Evolutionary conservation across 805 yeast species (phyloP), one percentile per base, ranked within the genome.

Genomic region (Clavispora fructus): DNA sequence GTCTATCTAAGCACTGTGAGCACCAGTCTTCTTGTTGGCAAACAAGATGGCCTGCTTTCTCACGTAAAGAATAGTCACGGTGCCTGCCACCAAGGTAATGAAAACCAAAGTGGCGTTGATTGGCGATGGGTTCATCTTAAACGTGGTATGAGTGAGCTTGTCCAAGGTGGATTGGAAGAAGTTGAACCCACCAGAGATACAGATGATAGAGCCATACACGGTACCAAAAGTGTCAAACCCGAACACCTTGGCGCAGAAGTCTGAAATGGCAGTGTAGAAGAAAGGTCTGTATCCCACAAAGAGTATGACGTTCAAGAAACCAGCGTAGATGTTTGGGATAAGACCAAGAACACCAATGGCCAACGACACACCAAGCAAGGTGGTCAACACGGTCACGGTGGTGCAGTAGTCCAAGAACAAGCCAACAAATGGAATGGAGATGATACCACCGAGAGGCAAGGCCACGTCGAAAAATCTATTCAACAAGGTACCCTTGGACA

Each of bases 181-280:
- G 56, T 78, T 78, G 58, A 75, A 61, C 14, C 75, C 51, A 32
- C 83, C 83, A 1, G 82, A 71, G 23, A 75, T 63, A 39, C 80
- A 73, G 63, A 78, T 76, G 29, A 78, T 75, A 16, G 78, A 62
- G n/a, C 83, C 83, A 54, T 79, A 79, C 27, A 79, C 73, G 1
- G 80, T 75, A 35, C 85, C 83, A 58, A 79, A 77, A 10, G 83
- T 77, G 55, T 78, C 82, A 52, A 76, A 73, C 1, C 85, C 85
- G 59, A 80, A 82, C 41, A 77, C 82, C 59, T 82, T 82, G 26
- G 85, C 82, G 56, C 83, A 78, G 56, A 70, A 75, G 57, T 78
- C 83, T 3, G 79, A 73, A 33, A 78, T 65, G 2, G 80, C 68
- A n/a, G 83, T 78, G 57, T 78, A 78, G 61, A 77, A 78, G 53